A percentile compares a stretch with the other conserved stretches of the same genome.
Evolutionary conservation across 306 rosid species (phyloP).

Genomic region (Astragalus glycyphyllos): DNA sequence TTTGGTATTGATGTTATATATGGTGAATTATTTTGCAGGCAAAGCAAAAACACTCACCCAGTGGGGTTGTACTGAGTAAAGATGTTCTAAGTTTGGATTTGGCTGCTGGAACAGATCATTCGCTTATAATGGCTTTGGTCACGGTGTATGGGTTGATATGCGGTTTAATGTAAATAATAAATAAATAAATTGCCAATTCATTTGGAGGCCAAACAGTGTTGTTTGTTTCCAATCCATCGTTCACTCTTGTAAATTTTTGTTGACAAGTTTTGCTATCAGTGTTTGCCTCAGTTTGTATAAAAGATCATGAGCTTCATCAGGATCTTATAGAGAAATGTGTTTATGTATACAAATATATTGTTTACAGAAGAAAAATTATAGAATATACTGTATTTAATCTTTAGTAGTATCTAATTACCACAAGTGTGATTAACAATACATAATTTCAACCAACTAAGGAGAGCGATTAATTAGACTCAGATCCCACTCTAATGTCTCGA

Average conservation of each 20-base stretch:
- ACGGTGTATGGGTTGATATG: conserved; percentile 68
- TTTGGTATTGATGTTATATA: conserved; percentile 8
- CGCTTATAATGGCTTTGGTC: conserved; percentile 68
- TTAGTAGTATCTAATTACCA: background rate
- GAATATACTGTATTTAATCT: conserved; percentile 9
- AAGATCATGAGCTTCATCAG: conserved; percentile 9
- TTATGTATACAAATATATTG: background rate
- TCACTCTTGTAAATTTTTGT: conserved; percentile 35
- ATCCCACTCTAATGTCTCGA: too few relatives aligned
- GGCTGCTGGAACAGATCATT: conserved; percentile 57
- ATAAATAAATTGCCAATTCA: conserved; percentile 22
- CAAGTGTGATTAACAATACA: background rate
- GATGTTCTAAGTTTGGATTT: conserved; percentile 72
- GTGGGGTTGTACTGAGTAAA: conserved; percentile 65
- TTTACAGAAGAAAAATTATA: conserved; percentile 9
- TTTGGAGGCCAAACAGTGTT: background rate
- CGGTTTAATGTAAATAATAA: conserved; percentile 56
- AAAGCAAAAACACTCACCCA: conserved; percentile 57
- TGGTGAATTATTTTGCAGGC: conserved; percentile 55
- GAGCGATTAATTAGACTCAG: too few relatives aligned
- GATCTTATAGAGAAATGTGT: conserved; percentile 3
- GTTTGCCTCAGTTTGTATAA: too few relatives aligned
- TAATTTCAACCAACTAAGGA: too few relatives aligned
- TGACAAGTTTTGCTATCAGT: too few relatives aligned
- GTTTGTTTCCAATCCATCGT: background rate